These are phyloP conservation scores for Diversispora epigaea DNA, from an alignment of 192 early-diverging fungal genomes.

Conservation along the genomic window DNA sequence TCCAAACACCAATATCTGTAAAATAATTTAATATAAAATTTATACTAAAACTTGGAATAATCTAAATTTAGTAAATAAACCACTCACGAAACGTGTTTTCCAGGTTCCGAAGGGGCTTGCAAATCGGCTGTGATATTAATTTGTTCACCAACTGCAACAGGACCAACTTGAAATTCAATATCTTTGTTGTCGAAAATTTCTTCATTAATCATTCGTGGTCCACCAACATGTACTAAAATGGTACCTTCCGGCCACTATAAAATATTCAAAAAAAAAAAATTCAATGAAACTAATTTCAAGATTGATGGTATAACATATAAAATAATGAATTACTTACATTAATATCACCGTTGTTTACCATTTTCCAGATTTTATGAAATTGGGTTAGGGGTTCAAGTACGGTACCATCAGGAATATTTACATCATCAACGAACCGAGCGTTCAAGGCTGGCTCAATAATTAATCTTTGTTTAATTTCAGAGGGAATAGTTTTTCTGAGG, in stretches of 20 bases:
- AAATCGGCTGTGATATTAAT: conserved; percentile 62
- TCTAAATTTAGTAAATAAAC: neutral
- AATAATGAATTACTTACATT: neutral
- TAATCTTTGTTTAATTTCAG: neutral
- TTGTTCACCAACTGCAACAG: conserved; percentile 53
- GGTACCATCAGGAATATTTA: conserved; percentile 67
- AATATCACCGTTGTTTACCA: conserved; percentile 55
- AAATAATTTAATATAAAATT: neutral
- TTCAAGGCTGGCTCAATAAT: neutral
- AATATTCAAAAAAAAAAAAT: conserved; percentile 1
- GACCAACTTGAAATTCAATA: conserved; percentile 41
- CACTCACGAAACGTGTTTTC: conserved; percentile 52
- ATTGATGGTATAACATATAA: neutral
- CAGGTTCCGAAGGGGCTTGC: conserved; percentile 59
- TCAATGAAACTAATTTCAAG: neutral
- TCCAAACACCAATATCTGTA: conserved; percentile 58
- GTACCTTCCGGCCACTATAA: conserved; percentile 62
- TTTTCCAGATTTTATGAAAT: conserved; percentile 74
- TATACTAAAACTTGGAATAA: neutral
- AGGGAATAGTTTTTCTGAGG: neutral
- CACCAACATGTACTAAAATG: conserved; percentile 55
- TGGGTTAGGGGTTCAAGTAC: conserved; percentile 49
- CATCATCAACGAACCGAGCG: conserved; percentile 62
- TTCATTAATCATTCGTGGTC: conserved; percentile 51
- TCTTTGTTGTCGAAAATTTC: conserved; percentile 4